These are phyloP conservation scores for Cladosporium halotolerans DNA, from an alignment of 2,329 filamentous ascomycete genomes.

Conservation along the genomic window DNA sequence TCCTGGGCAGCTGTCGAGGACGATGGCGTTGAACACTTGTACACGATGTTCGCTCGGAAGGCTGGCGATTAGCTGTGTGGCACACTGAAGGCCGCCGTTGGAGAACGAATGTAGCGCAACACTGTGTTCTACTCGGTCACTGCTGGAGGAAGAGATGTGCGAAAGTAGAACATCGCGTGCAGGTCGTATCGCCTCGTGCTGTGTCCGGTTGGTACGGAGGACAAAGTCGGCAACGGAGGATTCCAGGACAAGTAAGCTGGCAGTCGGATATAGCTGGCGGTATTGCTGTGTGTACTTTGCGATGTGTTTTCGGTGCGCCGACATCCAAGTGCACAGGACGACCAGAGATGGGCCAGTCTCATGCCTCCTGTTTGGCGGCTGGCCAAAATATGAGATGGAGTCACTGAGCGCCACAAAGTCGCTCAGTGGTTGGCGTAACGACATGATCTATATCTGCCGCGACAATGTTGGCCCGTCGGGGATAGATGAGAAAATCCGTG, in stretches of 20 bases:
- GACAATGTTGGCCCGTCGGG: no score
- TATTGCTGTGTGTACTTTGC: constrained; percentile 29
- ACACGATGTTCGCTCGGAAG: constrained; percentile 1
- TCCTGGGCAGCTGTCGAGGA: constrained; percentile 28
- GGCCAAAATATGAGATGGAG: no score
- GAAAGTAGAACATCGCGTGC: constrained; percentile 17
- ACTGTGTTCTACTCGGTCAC: neutral
- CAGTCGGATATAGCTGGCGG: constrained; percentile 20
- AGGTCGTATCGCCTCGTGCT: constrained; percentile 13
- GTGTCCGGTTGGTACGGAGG: constrained; percentile 7
- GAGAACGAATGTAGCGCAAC: constrained; percentile 30
- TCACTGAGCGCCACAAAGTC: no score
- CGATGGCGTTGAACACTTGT: constrained; percentile 17
- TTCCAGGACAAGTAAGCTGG: constrained; percentile 27
- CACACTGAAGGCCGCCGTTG: constrained; percentile 28
- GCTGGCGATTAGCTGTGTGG: constrained; percentile 18
- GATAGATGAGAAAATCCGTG: no score
- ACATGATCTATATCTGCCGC: no score
- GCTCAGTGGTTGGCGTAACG: no score
- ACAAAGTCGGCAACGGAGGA: constrained; percentile 20
- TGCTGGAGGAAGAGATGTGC: neutral
- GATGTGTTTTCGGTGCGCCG: constrained; percentile 26
- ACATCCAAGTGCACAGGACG: constrained; percentile 32
- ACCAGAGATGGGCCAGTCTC: constrained; percentile 25
- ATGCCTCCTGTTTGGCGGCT: no score